Evolutionary conservation across 768 basidiomycete species (phyloP), one percentile per base, ranked within the genome.

Genomic region (Pilatotrama ljubarskyi): DNA sequence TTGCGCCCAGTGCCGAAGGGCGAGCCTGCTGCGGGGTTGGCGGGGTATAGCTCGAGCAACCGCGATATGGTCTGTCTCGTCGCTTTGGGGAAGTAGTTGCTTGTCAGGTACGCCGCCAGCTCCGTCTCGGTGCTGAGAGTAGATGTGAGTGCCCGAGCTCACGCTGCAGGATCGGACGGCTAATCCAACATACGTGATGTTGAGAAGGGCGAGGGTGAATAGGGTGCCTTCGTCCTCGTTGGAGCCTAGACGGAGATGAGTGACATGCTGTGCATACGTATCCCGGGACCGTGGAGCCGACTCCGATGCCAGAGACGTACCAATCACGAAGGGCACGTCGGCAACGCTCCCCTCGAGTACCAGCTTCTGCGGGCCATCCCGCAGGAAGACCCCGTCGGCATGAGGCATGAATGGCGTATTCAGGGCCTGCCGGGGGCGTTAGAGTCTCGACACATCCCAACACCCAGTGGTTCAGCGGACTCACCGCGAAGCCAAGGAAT

Each of bases 1-100:
- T 75, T 57, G 42, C 67, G 20, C 0, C 78, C 76, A 0, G 84
- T 85, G 56, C 75, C 75, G 61, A 80, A 86, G 0, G 84, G 84
- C 0, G 83, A 84, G 17, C 84, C 84, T 51, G 77, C 66, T 0
- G 71, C 68, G 5, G 76, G 65, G 52, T 80, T 76, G 0, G 66
- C 52, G 22, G 67, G 67, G 43, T 73, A 73, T 0, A 72, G 51
- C 8, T 41, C 43, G 24, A 68, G 44, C 25, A 69, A 43, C 35
- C 52, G 49, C 20, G 61, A 44, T 2, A 70, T 10, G 29, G 63
- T 51, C 0, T 5, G 36, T 13, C 64, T 59, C 0, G 42, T 54
- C 2, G 70, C 72, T 0, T 35, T 38, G 2, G 71, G 64, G 36
- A 61, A 48, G 59, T 50, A 61, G 22, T 22, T 43, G 18, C 40